Percentiles rank a stretch among this genome's conserved stretches.
These are phyloP conservation scores for Lupinus albus DNA, from an alignment of 306 rosid genomes.

Conservation along the genomic window DNA sequence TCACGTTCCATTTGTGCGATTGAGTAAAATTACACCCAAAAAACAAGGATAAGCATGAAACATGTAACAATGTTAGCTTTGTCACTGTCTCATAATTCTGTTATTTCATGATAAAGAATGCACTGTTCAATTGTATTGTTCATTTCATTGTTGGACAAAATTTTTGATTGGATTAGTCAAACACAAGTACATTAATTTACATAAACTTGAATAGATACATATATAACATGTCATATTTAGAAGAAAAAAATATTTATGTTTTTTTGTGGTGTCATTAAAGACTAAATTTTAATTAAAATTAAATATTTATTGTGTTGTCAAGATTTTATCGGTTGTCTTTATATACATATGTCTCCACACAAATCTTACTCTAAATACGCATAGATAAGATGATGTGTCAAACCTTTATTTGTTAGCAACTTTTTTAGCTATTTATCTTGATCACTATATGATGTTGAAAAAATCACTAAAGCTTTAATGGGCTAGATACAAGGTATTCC, in stretches of 20 bases:
- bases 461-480: constrained; percentile 35
- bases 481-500: constrained; percentile 37
- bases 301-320: no score
- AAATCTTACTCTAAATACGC: no score
- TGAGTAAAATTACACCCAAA: not conserved
- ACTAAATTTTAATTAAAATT: no score
- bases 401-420: constrained; percentile 8
- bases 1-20: constrained; percentile 43
- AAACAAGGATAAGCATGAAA: constrained; percentile 20
- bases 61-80: constrained; percentile 9
- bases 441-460: constrained; percentile 9
- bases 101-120: constrained; percentile 8
- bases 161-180: constrained; percentile 36
- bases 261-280: no score
- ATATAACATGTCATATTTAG: no score
- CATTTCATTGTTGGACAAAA: constrained; percentile 2
- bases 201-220: no score
- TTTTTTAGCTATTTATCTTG: not conserved
- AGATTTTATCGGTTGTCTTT: no score
- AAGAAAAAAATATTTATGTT: no score
- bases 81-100: not conserved
- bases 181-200: no score
- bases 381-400: constrained; percentile 33
- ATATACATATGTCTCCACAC: no score
- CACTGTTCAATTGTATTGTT: not conserved